Evolutionary conservation across 1,284 basidiomycete species (phyloP).

Genomic region (Entoloma clypeatum): DNA sequence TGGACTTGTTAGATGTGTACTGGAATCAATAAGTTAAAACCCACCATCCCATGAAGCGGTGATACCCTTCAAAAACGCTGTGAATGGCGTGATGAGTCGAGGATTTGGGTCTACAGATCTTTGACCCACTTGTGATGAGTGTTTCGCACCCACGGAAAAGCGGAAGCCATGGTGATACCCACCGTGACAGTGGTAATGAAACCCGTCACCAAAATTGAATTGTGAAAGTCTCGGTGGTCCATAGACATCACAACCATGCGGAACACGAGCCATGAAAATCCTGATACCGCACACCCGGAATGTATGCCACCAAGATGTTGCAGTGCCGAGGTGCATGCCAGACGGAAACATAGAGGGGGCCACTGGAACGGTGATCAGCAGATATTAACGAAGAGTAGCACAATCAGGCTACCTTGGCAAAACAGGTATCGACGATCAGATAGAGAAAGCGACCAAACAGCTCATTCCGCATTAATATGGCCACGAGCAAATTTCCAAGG

Average conservation of each 20-base stretch:
- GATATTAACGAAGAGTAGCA: conserved; percentile 2
- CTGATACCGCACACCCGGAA: conserved; percentile 64
- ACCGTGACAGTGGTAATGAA: conserved; percentile 56
- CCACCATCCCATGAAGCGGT: conserved; percentile 68
- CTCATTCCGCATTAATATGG: conserved; percentile 51
- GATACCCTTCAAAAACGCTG: conserved; percentile 66
- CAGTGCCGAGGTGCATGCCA: conserved; percentile 57
- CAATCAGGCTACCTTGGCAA: conserved; percentile 52
- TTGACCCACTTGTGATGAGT: conserved; percentile 61
- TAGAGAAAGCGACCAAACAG: conserved; percentile 56
- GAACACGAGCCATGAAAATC: conserved; percentile 62
- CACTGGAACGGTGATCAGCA: conserved; percentile 40
- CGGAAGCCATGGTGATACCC: conserved; percentile 54
- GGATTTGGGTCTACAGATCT: background rate
- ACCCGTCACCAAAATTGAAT: conserved; percentile 54
- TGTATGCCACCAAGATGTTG: conserved; percentile 71
- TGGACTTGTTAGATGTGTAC: conserved; percentile 13
- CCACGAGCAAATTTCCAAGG: conserved; percentile 50
- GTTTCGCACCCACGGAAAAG: conserved; percentile 65
- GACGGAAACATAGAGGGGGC: conserved; percentile 59
- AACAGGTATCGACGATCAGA: conserved; percentile 47
- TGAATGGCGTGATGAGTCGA: conserved; percentile 2
- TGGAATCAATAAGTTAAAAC: conserved; percentile 23
- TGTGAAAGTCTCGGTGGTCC: conserved; percentile 49
- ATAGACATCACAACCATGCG: conserved; percentile 50